Evolutionary conservation across 139 green algal species (phyloP).

Genomic region (Chlorella sp.): DNA sequence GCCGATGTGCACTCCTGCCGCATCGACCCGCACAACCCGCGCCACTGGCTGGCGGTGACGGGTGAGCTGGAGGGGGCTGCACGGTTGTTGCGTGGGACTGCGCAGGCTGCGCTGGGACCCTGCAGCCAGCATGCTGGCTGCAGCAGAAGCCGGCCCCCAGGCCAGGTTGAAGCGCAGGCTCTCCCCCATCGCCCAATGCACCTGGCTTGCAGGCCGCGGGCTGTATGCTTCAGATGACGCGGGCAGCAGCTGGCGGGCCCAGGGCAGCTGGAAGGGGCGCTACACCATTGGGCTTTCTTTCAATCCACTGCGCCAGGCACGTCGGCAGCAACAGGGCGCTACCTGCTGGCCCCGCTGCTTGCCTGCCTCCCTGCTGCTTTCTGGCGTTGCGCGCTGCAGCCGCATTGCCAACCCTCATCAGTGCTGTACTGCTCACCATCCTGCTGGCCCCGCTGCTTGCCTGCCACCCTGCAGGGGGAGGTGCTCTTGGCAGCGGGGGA

Average conservation of each 20-base stretch:
- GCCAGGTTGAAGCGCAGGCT: too few species aligned
- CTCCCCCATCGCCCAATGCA: too few species aligned
- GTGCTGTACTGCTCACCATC: neutral
- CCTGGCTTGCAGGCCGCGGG: neutral
- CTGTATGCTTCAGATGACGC: conserved; percentile 15
- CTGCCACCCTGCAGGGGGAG: neutral
- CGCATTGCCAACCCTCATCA: neutral
- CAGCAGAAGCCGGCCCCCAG: too few species aligned
- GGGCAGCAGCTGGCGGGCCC: neutral
- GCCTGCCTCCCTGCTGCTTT: too few species aligned
- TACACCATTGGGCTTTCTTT: conserved; percentile 24
- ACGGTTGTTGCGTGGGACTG: neutral
- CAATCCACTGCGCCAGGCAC: neutral
- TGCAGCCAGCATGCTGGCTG: too few species aligned
- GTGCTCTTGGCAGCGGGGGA: conserved; percentile 23
- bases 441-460: neutral
- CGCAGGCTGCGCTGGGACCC: too few species aligned
- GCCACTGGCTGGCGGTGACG: conserved; percentile 23
- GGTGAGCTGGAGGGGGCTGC: neutral
- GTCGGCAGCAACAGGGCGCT: neutral
- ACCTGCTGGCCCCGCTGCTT: too few species aligned
- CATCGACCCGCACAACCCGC: neutral
- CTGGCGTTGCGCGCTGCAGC: too few species aligned
- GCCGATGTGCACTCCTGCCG: conserved; percentile 20
- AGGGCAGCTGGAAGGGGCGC: conserved; percentile 11